Conservation (phyloP, 1,139 yeast genomes). For the Nakaseomyces uthaithaninus region DNA sequence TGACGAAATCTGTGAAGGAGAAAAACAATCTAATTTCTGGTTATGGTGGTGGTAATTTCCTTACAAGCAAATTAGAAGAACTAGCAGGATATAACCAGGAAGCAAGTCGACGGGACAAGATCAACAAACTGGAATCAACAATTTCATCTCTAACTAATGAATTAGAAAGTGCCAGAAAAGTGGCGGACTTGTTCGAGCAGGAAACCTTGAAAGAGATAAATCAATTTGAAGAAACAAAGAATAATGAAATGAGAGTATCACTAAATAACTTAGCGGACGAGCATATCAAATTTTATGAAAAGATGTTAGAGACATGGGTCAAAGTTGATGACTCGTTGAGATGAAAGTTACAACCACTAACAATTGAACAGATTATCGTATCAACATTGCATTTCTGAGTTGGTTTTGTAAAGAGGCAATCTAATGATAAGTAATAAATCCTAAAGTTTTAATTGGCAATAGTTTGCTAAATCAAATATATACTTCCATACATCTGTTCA, state of each 20-base stretch:
- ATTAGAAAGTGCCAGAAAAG: slow-evolving; percentile 57
- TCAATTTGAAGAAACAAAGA: slow-evolving; percentile 73
- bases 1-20: slow-evolving; percentile 62
- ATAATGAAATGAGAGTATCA: slow-evolving; percentile 64
- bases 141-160: slow-evolving; percentile 51
- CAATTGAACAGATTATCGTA: too few species aligned
- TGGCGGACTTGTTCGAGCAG: slow-evolving; percentile 62
- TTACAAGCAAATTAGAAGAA: slow-evolving; percentile 50
- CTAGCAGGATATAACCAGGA: slow-evolving; percentile 54
- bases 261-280: slow-evolving; percentile 65
- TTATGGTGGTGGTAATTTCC: slow-evolving; percentile 43
- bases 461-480: background rate
- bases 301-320: slow-evolving; percentile 67
- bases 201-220: slow-evolving; percentile 65
- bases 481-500: background rate
- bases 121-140: slow-evolving; percentile 45
- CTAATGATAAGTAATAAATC: background rate
- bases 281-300: slow-evolving; percentile 66
- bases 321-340: slow-evolving; percentile 39
- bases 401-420: slow-evolving; percentile 5
- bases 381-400: slow-evolving; percentile 5
- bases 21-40: slow-evolving; percentile 55
- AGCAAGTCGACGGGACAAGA: slow-evolving; percentile 44
- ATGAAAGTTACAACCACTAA: slow-evolving; percentile 4
- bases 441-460: background rate